Conservation (phyloP, 345 rosid genomes). For the Citrus medica region DNA sequence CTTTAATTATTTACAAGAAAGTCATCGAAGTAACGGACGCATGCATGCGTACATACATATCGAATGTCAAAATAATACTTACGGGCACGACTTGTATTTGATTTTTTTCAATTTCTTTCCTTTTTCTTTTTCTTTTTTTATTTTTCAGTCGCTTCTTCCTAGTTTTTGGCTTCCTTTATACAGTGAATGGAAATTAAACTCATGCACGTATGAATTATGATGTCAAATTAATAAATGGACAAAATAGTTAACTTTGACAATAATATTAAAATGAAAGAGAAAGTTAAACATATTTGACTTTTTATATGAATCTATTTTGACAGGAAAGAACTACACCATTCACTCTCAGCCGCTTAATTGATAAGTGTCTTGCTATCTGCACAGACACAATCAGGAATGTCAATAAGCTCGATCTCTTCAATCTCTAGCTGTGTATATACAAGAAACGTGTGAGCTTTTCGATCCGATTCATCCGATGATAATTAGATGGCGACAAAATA, state of each 20-base stretch:
- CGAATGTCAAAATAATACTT: constrained; percentile 10
- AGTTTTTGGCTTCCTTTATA: neutral
- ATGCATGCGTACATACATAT: too few species aligned
- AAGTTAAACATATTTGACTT: too few species aligned
- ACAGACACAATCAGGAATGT: neutral
- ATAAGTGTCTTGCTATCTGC: neutral
- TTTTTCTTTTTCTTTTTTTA: neutral
- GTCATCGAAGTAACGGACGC: neutral
- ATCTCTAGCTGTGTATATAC: neutral
- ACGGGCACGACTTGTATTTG: constrained; percentile 17
- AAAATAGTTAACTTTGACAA: too few species aligned
- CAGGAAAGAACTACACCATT: too few species aligned
- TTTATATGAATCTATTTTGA: too few species aligned
- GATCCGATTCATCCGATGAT: too few species aligned
- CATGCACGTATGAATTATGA: neutral
- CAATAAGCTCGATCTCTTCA: neutral
- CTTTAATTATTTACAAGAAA: constrained; percentile 6
- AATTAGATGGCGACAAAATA: too few species aligned
- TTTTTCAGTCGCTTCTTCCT: neutral
- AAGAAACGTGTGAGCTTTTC: too few species aligned
- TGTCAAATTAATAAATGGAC: neutral
- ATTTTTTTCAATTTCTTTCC: neutral
- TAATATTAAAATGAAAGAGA: too few species aligned
- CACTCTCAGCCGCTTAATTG: too few species aligned
- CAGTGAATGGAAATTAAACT: neutral